A percentile compares a stretch with the other conserved stretches of the same genome.
phyloP scores from a whole-genome alignment of 2,329 filamentous ascomycete species.

The Epichloe sibirici region DNA sequence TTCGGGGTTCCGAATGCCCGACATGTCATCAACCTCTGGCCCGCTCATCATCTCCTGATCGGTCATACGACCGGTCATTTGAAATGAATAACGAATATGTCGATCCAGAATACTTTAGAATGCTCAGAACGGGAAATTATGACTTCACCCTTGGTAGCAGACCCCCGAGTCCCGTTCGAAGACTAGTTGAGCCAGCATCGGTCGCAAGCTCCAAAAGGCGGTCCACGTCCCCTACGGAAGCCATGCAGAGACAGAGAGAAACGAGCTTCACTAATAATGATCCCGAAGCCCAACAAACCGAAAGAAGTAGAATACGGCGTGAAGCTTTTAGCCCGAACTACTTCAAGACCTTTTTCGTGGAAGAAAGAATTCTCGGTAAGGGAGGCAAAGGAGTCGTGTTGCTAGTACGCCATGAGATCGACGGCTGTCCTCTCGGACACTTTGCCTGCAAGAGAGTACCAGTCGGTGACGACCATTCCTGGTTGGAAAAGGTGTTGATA shows the following conservation, averaged over 20 bases:
- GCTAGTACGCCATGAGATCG: conserved; percentile 84
- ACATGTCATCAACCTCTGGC: conserved; percentile 69
- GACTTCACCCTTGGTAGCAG: conserved; percentile 32
- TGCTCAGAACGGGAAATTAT: conserved; percentile 54
- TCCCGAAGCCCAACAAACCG: conserved; percentile 32
- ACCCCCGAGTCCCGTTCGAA: conserved; percentile 43
- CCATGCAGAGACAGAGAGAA: conserved; percentile 13
- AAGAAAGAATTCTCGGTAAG: conserved; percentile 72
- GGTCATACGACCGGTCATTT: conserved; percentile 32
- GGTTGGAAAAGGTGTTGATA: conserved; percentile 86
- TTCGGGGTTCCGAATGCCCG: conserved; percentile 75
- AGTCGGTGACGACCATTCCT: conserved; percentile 85
- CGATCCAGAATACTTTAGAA: conserved; percentile 87
- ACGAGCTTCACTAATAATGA: conserved; percentile 43
- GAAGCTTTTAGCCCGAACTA: conserved; percentile 87
- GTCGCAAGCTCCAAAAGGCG: conserved; percentile 8
- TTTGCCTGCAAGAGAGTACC: conserved; percentile 97
- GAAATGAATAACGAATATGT: conserved; percentile 52
- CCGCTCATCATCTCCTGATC: conserved; percentile 31
- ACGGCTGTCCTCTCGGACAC: conserved; percentile 75
- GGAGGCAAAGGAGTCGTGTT: conserved; percentile 93
- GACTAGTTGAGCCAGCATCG: conserved; percentile 36
- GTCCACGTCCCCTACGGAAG: conserved; percentile 10
- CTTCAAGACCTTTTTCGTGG: conserved; percentile 85
- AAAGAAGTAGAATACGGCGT: conserved; percentile 62